A percentile compares a stretch with the other conserved stretches of the same genome.
These are phyloP conservation scores for Chenopodium quinoa DNA, from an alignment of 148 eudicot genomes.

Conservation along the genomic window DNA sequence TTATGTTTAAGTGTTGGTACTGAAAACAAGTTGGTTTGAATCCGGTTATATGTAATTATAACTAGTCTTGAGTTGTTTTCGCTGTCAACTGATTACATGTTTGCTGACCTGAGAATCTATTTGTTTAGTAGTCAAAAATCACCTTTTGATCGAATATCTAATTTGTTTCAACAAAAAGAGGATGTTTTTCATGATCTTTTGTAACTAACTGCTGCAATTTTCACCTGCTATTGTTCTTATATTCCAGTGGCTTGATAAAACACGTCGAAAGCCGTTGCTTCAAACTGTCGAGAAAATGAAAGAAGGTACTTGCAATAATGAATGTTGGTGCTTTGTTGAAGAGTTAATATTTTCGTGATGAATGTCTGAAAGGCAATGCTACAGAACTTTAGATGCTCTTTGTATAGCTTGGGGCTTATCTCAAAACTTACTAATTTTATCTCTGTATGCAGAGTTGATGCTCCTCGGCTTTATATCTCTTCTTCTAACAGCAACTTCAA, in stretches of 20 bases:
- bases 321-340: not conserved
- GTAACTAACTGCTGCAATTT: conserved; percentile 10
- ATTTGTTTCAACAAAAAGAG: not conserved
- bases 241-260: conserved; percentile 79
- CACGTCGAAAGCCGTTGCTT: conserved; percentile 78
- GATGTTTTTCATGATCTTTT: not conserved
- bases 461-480: conserved; percentile 95
- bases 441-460: conserved; percentile 74
- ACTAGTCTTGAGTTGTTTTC: not conserved
- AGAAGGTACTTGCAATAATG: conserved; percentile 59
- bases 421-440: conserved; percentile 7
- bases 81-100: not conserved
- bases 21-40: not conserved
- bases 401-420: conserved; percentile 5
- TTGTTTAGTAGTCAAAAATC: not conserved
- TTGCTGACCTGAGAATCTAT: not conserved
- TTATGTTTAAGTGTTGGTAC: not conserved
- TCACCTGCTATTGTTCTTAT: not conserved
- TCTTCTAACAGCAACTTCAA: conserved; percentile 87
- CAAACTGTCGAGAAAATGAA: conserved; percentile 98
- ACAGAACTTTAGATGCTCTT: not conserved
- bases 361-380: not conserved
- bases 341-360: not conserved
- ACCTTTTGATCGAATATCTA: not conserved
- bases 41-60: not conserved